Conservation (phyloP, 805 yeast genomes). For the Lipomyces kockii region DNA sequence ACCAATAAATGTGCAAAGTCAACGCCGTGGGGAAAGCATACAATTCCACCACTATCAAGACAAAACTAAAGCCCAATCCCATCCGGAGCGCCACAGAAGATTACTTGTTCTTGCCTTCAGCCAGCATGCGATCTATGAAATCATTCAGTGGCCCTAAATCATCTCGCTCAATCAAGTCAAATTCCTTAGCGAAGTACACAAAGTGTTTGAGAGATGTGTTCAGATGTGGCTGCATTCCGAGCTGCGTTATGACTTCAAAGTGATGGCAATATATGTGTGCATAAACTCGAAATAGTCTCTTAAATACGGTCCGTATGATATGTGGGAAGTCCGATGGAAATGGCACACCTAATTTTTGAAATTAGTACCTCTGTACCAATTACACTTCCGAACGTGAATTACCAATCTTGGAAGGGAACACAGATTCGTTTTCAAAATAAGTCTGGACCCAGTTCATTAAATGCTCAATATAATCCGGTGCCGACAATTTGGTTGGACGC, state of each 20-base stretch:
- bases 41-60: background rate
- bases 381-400: background rate
- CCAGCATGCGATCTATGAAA: slow-evolving; percentile 70
- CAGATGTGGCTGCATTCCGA: slow-evolving; percentile 88
- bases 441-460: slow-evolving; percentile 94
- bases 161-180: slow-evolving; percentile 70
- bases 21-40: slow-evolving; percentile 1
- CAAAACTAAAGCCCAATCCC: background rate
- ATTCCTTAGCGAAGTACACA: slow-evolving; percentile 83
- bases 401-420: slow-evolving; percentile 88
- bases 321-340: slow-evolving; percentile 84
- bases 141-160: slow-evolving; percentile 94
- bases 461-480: slow-evolving; percentile 93
- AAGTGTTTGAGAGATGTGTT: slow-evolving; percentile 95
- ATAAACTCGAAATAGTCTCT: slow-evolving; percentile 88
- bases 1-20: background rate
- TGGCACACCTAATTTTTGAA: slow-evolving; percentile 54
- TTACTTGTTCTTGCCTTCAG: slow-evolving; percentile 18
- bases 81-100: background rate
- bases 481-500: slow-evolving; percentile 85
- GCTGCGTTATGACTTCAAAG: slow-evolving; percentile 89
- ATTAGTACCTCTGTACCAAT: background rate
- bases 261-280: slow-evolving; percentile 99
- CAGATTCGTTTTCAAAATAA: slow-evolving; percentile 85
- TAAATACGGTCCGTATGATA: slow-evolving; percentile 82